Percentiles rank a stretch among this genome's conserved stretches.
These are phyloP conservation scores for Xerocomellus chrysenteron DNA, from an alignment of 768 basidiomycete genomes.

Conservation along the genomic window DNA sequence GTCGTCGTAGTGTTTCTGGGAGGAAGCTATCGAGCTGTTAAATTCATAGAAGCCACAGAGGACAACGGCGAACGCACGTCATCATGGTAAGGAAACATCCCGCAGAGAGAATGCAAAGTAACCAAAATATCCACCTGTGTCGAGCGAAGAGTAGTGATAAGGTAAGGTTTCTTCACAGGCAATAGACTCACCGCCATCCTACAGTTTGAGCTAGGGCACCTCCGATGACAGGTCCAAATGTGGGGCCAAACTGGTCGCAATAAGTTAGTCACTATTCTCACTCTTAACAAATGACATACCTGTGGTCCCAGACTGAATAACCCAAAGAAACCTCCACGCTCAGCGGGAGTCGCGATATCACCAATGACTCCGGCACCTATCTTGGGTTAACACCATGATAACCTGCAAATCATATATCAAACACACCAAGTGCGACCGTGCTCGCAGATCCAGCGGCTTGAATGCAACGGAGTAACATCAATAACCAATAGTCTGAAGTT, in stretches of 20 bases:
- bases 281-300: slow-evolving; percentile 32
- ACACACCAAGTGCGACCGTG: slow-evolving; percentile 67
- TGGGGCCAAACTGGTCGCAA: slow-evolving; percentile 49
- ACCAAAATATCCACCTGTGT: slow-evolving; percentile 25
- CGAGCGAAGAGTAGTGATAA: not conserved
- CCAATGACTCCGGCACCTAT: slow-evolving; percentile 73
- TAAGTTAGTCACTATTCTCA: not conserved
- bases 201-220: slow-evolving; percentile 51
- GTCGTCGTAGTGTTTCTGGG: slow-evolving; percentile 18
- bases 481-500: slow-evolving; percentile 67
- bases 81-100: slow-evolving; percentile 14
- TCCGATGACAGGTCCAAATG: slow-evolving; percentile 51
- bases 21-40: slow-evolving; percentile 19
- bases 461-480: slow-evolving; percentile 76
- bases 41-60: not conserved
- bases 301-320: slow-evolving; percentile 64
- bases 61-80: slow-evolving; percentile 3
- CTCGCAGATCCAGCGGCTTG: slow-evolving; percentile 81
- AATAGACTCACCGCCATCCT: slow-evolving; percentile 58
- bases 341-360: slow-evolving; percentile 71
- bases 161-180: not conserved
- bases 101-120: slow-evolving; percentile 18
- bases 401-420: not conserved
- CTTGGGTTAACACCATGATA: not conserved
- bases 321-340: slow-evolving; percentile 75